Evolutionary conservation across 1,284 basidiomycete species (phyloP), one percentile per base, ranked within the genome.

Genomic region (Peniophora sp.): DNA sequence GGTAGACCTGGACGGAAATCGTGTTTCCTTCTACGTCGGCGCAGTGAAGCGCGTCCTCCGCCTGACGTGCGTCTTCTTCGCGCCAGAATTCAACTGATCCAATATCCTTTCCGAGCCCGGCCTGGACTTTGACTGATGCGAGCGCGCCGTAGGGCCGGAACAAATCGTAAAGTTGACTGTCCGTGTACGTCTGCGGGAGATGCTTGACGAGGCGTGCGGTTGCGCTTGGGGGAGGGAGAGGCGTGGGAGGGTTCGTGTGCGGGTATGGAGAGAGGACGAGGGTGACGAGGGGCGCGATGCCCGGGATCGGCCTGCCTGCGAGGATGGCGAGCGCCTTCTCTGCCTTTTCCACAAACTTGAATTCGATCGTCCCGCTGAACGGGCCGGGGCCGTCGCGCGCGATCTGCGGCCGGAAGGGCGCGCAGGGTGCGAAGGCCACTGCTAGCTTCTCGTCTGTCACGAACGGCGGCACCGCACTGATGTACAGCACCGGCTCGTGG

Each of bases 321-420:
- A 94, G 73, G 12, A 86, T 90, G 14, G 89, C 85, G 14, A 93
- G 73, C 3, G 91, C 92, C 67, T 90, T 92, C 69, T 95, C 92
- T 57, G 90, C 87, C 75, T 83, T 87, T 62, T 86, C 84, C 43
- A 85, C 70, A 60, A 76, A 83, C 65, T 78, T 86, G 71, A 90
- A 90, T 65, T 88, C 84, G 63, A 89, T 86, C 52, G 78, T 84
- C 37, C 85, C 86, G 47, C 74, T 73, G 35, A 86, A 64, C 34
- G 75, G 68, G 58, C 68, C 72, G 47, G 70, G 60, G 3, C 69
- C 74, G 66, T 88, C 84, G 59, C 85, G 80, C 47, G 67, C 62
- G 57, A 91, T 83, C 64, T 74, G 83, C 47, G 86, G 88, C 59
- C 88, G 77, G 70, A 89, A 88, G 12, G 88, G 88, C 22, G 83